These are phyloP conservation scores for Hylodesmum podocarpum DNA, from an alignment of 306 rosid genomes.

Conservation along the genomic window DNA sequence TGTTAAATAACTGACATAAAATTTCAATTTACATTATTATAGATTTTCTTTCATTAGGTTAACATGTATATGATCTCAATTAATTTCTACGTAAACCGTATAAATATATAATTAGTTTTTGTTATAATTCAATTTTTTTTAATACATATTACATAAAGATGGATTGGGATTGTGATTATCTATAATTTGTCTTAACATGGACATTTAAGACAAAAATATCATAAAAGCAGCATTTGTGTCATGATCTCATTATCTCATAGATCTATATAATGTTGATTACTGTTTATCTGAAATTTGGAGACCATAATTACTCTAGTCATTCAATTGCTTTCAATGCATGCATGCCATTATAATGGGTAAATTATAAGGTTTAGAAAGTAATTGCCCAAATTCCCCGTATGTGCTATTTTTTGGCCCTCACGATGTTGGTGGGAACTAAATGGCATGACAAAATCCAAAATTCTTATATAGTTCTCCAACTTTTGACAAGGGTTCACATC, in stretches of 20 bases:
- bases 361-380: conserved; percentile 47
- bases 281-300: conserved; percentile 22
- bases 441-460: conserved; percentile 49
- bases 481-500: conserved; percentile 40
- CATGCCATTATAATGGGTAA: conserved; percentile 44
- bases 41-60: no score
- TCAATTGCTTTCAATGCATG: conserved; percentile 33
- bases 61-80: no score
- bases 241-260: conserved; percentile 14
- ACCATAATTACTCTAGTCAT: conserved; percentile 19
- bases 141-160: no score
- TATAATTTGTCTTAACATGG: no score
- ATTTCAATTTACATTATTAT: no score
- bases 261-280: conserved; percentile 15
- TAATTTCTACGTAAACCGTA: no score
- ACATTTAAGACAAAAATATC: conserved; percentile 36
- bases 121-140: no score
- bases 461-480: conserved; percentile 25
- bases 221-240: conserved; percentile 23
- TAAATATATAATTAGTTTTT: no score
- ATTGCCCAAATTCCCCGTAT: conserved; percentile 42
- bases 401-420: conserved; percentile 25
- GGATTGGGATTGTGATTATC: no score
- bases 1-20: no score
- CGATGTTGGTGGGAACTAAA: conserved; percentile 51